Conservation (phyloP, 129 eudicot genomes). For the Tagetes erecta region DNA sequence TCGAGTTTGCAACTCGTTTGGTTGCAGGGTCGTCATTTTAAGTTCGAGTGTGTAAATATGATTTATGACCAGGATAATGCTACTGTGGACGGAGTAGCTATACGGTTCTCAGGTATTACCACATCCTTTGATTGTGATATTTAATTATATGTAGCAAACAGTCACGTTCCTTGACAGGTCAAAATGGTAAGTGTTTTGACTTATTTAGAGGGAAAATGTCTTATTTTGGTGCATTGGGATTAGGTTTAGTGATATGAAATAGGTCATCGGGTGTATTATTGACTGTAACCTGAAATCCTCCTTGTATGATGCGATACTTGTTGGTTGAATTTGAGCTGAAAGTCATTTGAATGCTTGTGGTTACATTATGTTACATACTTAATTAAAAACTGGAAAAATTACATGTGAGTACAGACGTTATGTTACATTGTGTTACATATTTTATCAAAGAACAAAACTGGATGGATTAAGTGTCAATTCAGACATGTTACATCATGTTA, state of each 20-base stretch:
- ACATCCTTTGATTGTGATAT: not conserved
- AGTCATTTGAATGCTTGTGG: conserved; percentile 10
- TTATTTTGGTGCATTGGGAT: not conserved
- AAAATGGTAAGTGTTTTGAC: conserved; percentile 49
- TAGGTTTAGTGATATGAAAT: conserved; percentile 18
- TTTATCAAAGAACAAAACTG: no score
- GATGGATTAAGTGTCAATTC: no score
- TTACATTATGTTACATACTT: not conserved
- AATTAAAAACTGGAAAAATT: no score
- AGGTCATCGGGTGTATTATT: not conserved
- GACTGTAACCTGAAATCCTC: not conserved
- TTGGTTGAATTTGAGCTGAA: conserved; percentile 3
- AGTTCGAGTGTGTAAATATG: conserved; percentile 87
- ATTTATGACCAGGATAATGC: conserved; percentile 74
- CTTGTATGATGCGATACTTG: not conserved
- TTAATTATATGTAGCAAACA: not conserved
- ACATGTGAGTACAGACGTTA: no score
- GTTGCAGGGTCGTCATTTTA: conserved; percentile 91
- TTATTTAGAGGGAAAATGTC: conserved; percentile 20
- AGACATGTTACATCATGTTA: no score
- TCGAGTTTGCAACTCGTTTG: conserved; percentile 2
- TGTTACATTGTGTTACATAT: no score
- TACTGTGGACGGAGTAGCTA: conserved; percentile 85
- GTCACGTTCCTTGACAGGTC: not conserved
- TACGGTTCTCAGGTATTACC: conserved; percentile 88